Evolutionary conservation across 805 yeast species (phyloP).

Genomic region (Clavispora phyllophila): DNA sequence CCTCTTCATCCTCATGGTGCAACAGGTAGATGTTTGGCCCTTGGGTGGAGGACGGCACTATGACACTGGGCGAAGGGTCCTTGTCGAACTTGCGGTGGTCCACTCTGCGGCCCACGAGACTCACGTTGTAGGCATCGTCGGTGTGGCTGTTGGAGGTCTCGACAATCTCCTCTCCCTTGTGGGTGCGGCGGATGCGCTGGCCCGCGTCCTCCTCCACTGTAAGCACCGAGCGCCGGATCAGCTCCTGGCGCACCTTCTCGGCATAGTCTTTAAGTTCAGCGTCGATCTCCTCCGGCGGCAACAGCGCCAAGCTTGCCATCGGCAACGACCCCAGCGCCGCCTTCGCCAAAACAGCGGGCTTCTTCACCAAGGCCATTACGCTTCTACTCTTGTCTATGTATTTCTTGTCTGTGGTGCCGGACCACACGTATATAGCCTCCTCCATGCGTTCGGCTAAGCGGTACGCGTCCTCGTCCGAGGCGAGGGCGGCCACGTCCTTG

Average conservation of each 20-base stretch:
- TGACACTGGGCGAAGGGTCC: constrained; percentile 1
- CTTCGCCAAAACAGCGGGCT: constrained; percentile 50
- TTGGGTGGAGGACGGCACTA: neutral
- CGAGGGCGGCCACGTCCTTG: constrained; percentile 23
- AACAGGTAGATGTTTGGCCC: constrained; percentile 10
- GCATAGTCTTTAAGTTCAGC: constrained; percentile 70
- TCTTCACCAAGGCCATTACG: constrained; percentile 59
- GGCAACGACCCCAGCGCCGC: constrained; percentile 51
- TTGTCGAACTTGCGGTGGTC: constrained; percentile 33
- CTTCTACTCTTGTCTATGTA: constrained; percentile 70
- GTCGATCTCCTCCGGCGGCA: constrained; percentile 74
- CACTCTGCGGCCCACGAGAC: constrained; percentile 27
- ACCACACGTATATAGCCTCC: constrained; percentile 38
- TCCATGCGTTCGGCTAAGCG: constrained; percentile 52
- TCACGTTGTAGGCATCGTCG: constrained; percentile 22
- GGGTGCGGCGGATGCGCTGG: constrained; percentile 73
- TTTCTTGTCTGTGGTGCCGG: constrained; percentile 27
- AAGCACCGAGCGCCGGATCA: constrained; percentile 63
- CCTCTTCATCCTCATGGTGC: constrained; percentile 23
- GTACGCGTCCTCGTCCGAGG: constrained; percentile 30
- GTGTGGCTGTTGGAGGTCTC: constrained; percentile 36
- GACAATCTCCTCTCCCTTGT: constrained; percentile 82
- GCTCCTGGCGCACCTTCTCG: constrained; percentile 63
- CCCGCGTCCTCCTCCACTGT: constrained; percentile 45
- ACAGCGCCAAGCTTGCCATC: constrained; percentile 53